Evolutionary conservation across 371 early-diverging fungal genomes (phyloP), one percentile per base, ranked within the genome.

Genomic region (Enterocytospora artemiae): DNA sequence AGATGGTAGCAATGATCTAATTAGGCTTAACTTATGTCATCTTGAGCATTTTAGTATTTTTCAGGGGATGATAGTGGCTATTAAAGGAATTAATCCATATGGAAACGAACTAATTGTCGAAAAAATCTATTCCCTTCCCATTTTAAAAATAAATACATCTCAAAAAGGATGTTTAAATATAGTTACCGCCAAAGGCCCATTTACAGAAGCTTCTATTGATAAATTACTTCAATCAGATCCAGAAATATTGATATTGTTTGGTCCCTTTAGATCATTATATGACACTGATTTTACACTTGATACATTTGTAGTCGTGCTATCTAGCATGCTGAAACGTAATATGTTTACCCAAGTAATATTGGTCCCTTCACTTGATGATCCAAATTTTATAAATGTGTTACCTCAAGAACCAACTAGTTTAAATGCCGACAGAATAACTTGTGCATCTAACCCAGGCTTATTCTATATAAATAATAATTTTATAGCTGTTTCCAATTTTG

Each of bases 31-130:
- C 45, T 14, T 74, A 16, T 27, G 36, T 7, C 32, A 50, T 50
- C 24, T 63, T 27, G n/a, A 52, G 18, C 28, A 50, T 32, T 74
- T 55, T 48, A 67, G 64, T 31, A 18, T 74, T 1, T 74, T 70
- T 53, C 33, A 69, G 12, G 70, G 71, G 0, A 70, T 70, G 48
- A 27, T 70, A 33, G 60, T 70, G 24, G 67, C 64, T 2, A n/a
- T 74, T 7, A 67, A 48, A 44, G 70, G 74, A 22, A 63, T 51
- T 39, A 74, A 70, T 39, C 1, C 31, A 39, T 30, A 32, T 0
- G 59, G 63, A n/a, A 52, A 66, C 41, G 59, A 65, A 55, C 46
- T 73, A 27, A 51, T 65, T 3, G 74, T 69, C 0, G 63, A 61
- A 43, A 25, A 58, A 18, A 30, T 66, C 2, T 5, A 62, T n/a